Percentiles rank a stretch among this genome's conserved stretches.
Evolutionary conservation across 768 basidiomycete genomes (phyloP).

Genomic region (Lactifluus echinatus): DNA sequence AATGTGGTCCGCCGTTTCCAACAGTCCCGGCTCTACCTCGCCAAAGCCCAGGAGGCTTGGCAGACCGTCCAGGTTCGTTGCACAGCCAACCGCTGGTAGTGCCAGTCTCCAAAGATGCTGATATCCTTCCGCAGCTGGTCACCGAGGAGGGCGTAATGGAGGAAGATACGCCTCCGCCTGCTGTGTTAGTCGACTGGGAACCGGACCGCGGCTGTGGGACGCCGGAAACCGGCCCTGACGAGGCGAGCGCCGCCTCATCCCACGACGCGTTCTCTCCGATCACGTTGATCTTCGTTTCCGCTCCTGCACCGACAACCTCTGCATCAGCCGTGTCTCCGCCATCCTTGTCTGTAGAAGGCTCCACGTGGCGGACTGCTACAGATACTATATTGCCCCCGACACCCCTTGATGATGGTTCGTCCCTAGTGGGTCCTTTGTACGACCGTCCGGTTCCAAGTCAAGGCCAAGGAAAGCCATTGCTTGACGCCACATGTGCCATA

Average conservation of each 20-base stretch:
- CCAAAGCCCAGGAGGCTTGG: background rate
- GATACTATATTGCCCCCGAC: background rate
- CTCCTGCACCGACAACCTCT: too few species aligned
- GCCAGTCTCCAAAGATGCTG: background rate
- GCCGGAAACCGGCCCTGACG: background rate
- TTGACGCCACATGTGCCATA: background rate
- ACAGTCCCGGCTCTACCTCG: constrained; percentile 3
- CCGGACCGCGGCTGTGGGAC: too few species aligned
- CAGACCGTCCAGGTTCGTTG: background rate
- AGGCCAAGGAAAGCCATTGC: background rate
- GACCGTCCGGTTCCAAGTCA: background rate
- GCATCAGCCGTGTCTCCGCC: too few species aligned
- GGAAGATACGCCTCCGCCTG: too few species aligned
- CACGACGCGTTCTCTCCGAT: too few species aligned
- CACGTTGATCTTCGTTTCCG: background rate
- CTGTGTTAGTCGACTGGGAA: too few species aligned
- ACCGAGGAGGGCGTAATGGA: background rate
- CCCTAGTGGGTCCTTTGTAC: background rate
- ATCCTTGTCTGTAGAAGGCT: too few species aligned
- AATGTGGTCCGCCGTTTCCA: background rate
- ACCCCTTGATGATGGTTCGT: background rate
- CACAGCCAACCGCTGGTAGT: background rate
- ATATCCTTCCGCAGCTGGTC: background rate
- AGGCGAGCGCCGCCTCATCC: too few species aligned
- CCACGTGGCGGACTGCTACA: background rate